phyloP scores from a whole-genome alignment of 345 rosid species.

The Adansonia digitata region DNA sequence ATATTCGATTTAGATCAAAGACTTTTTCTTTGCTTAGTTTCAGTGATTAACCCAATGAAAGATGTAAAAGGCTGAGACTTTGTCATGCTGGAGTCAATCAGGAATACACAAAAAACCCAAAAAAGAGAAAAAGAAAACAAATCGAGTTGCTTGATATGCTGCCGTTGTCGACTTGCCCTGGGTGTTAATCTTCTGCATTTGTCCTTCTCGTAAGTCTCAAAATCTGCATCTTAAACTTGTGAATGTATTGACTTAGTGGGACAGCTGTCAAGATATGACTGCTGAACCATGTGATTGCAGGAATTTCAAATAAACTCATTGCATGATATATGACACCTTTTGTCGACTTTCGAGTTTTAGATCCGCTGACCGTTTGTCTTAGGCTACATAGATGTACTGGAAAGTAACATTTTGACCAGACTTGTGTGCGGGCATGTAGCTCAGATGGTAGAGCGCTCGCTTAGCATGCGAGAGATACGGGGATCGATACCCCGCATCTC shows the following conservation, averaged over 20 bases:
- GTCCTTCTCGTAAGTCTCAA: neutral
- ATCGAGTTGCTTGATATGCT: neutral
- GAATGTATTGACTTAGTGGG: neutral
- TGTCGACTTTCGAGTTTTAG: neutral
- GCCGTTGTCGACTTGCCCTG: neutral
- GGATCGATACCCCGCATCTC: constrained; percentile 90
- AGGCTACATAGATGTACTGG: too few relatives aligned
- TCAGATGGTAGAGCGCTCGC: constrained; percentile 70
- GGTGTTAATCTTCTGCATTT: neutral
- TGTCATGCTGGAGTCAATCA: constrained; percentile 8
- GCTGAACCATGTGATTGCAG: neutral
- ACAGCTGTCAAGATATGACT: neutral
- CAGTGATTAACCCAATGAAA: constrained; percentile 22
- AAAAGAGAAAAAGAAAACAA: neutral
- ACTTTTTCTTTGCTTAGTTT: neutral
- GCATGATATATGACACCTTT: neutral
- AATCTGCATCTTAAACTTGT: neutral
- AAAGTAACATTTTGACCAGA: too few relatives aligned
- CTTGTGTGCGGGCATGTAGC: too few relatives aligned
- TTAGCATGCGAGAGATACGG: constrained; percentile 79
- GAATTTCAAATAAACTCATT: neutral
- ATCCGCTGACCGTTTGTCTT: too few relatives aligned
- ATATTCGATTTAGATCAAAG: neutral
- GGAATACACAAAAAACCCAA: neutral
- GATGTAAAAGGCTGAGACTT: neutral